A percentile compares a stretch with the other conserved stretches of the same genome.
Conservation (phyloP, 768 basidiomycete genomes). For the Tricholoma sp. region DNA sequence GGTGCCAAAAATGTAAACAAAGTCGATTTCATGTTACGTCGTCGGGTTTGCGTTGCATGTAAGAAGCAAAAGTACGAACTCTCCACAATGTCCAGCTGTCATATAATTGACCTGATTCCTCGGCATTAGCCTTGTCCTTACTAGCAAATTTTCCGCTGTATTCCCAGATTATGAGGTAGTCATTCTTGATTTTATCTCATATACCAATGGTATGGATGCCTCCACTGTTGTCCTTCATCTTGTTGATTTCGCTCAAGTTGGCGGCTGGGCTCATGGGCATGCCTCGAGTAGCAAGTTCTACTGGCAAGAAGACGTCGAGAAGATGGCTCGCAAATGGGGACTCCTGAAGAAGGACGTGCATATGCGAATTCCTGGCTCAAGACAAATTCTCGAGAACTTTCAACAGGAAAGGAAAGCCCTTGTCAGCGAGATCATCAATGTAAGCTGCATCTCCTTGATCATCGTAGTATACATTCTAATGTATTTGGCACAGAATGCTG, state of each 20-base stretch:
- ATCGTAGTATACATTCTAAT: no score
- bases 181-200: slow-evolving; percentile 23
- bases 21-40: slow-evolving; percentile 21
- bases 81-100: neutral
- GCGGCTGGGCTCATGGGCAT: slow-evolving; percentile 23
- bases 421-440: slow-evolving; percentile 11
- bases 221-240: neutral
- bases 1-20: slow-evolving; percentile 11
- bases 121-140: slow-evolving; percentile 19
- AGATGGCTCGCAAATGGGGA: slow-evolving; percentile 14
- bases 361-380: slow-evolving; percentile 16
- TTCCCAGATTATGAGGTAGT: slow-evolving; percentile 23
- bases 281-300: slow-evolving; percentile 24
- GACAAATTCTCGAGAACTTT: slow-evolving; percentile 21
- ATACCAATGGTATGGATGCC: slow-evolving; percentile 23
- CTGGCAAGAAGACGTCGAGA: slow-evolving; percentile 26
- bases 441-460: neutral
- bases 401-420: slow-evolving; percentile 10
- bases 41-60: slow-evolving; percentile 22
- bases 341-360: slow-evolving; percentile 14
- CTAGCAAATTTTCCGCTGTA: slow-evolving; percentile 14
- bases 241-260: slow-evolving; percentile 14
- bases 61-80: slow-evolving; percentile 21
- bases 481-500: slow-evolving; percentile 6
- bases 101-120: neutral